Conservation (phyloP, 2,329 filamentous ascomycete genomes). For the Acephala macrosclerotiorum region DNA sequence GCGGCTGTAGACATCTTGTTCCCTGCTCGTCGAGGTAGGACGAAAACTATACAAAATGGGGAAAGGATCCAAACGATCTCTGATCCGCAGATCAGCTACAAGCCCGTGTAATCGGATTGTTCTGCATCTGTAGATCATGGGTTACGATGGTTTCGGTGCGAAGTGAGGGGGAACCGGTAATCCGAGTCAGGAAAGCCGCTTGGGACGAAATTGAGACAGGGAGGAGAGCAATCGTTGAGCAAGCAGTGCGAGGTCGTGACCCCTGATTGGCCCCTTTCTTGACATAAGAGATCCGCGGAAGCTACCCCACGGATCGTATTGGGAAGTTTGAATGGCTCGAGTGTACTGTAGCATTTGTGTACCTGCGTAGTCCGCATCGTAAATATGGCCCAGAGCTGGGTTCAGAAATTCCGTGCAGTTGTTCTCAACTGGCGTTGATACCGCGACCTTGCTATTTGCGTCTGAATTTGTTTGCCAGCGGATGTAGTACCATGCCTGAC, state of each 20-base stretch:
- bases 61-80: not conserved
- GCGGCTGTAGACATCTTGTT: not conserved
- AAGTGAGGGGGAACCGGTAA: not conserved
- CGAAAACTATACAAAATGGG: not conserved
- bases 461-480: too few relatives aligned
- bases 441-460: not conserved
- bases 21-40: not conserved
- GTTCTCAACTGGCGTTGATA: not conserved
- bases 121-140: not conserved
- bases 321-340: not conserved
- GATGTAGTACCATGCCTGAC: too few relatives aligned
- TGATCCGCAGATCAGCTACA: not conserved
- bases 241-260: not conserved
- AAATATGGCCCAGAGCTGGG: not conserved
- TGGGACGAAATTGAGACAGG: not conserved
- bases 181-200: not conserved
- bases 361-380: not conserved
- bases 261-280: not conserved
- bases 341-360: too few relatives aligned
- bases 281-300: not conserved
- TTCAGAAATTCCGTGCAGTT: not conserved
- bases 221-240: not conserved
- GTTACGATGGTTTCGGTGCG: not conserved
- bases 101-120: not conserved
- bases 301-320: not conserved